phyloP scores from a whole-genome alignment of 2,329 filamentous ascomycete species.

The Emergomyces pasteurianus region DNA sequence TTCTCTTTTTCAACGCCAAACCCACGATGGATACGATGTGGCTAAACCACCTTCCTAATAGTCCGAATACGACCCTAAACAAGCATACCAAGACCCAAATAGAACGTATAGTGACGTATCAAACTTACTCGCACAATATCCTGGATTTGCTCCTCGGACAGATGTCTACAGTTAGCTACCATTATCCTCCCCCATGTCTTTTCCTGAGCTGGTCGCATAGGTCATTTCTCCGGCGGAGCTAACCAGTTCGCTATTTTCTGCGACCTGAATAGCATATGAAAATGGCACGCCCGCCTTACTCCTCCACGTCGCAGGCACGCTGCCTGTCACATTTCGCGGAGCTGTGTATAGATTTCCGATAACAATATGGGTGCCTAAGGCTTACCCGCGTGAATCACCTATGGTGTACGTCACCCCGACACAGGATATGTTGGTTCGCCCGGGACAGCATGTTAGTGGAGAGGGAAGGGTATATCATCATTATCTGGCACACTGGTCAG shows the following conservation, averaged over 20 bases:
- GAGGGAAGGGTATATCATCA: conserved; percentile 94
- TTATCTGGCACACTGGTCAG: conserved; percentile 79
- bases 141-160: conserved; percentile 71
- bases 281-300: conserved; percentile 78
- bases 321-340: conserved; percentile 86
- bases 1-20: neutral
- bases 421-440: conserved; percentile 76
- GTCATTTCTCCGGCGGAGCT: neutral
- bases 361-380: conserved; percentile 83
- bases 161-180: conserved; percentile 79
- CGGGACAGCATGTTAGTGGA: conserved; percentile 87
- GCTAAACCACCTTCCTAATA: conserved; percentile 4
- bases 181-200: neutral
- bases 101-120: conserved; percentile 87
- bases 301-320: conserved; percentile 71
- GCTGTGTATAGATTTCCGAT: conserved; percentile 83
- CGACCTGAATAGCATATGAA: conserved; percentile 56
- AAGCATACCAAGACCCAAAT: conserved; percentile 92
- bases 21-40: neutral
- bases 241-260: neutral
- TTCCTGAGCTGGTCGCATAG: too few relatives aligned
- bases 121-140: conserved; percentile 64
- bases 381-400: conserved; percentile 75
- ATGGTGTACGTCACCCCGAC: conserved; percentile 82
- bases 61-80: conserved; percentile 22